Conservation (phyloP, 208 protist species). For the Leishmania turanica region DNA sequence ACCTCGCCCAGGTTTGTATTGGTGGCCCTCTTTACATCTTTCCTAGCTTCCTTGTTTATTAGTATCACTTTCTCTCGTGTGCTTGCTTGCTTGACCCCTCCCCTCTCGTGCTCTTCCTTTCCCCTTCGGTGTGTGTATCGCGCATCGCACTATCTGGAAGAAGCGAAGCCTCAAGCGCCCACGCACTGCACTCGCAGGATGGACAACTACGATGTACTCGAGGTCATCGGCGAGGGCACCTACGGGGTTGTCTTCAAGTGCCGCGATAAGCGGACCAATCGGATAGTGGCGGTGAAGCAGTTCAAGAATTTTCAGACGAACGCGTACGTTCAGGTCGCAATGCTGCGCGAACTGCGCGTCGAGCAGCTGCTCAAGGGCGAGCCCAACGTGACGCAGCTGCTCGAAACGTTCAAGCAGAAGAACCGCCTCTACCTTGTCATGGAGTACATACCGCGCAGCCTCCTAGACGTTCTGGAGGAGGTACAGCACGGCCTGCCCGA, state of each 20-base stretch:
- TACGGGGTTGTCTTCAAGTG: conserved; percentile 95
- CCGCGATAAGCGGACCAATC: conserved; percentile 70
- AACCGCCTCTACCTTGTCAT: conserved; percentile 94
- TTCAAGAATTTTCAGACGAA: conserved; percentile 94
- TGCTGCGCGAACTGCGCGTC: conserved; percentile 93
- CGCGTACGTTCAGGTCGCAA: conserved; percentile 87
- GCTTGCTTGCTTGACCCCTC: too few relatives aligned
- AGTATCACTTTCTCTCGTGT: background rate
- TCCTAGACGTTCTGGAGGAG: conserved; percentile 89
- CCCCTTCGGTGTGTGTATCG: background rate
- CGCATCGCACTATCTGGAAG: background rate
- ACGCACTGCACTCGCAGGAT: conserved; percentile 30
- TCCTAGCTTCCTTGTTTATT: background rate
- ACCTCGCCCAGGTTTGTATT: background rate
- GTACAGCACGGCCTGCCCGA: conserved; percentile 52
- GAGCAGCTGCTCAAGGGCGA: conserved; percentile 89
- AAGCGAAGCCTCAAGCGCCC: background rate
- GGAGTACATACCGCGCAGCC: conserved; percentile 90
- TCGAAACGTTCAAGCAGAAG: conserved; percentile 86
- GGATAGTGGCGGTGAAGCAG: conserved; percentile 94
- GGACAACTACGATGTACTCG: conserved; percentile 77
- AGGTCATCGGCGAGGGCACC: conserved; percentile 92
- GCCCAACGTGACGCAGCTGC: conserved; percentile 91
- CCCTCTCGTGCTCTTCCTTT: background rate
- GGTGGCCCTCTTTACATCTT: background rate